Evolutionary conservation across 371 early-diverging fungal species (phyloP).

Genomic region (Rhizopus sp.): DNA sequence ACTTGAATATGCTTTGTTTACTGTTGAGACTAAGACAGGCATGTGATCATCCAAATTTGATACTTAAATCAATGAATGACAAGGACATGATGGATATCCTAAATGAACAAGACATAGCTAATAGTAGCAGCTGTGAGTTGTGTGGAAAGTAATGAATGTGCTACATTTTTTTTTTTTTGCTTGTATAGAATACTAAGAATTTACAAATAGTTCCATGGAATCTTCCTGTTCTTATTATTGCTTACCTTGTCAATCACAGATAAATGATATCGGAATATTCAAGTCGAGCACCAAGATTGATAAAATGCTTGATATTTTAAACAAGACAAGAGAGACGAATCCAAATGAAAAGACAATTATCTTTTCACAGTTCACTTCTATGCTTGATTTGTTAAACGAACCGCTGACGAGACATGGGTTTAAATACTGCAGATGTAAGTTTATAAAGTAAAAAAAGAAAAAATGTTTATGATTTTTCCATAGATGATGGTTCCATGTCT

Average conservation of each 20-base stretch:
- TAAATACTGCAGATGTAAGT: slow-evolving; percentile 60
- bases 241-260: slow-evolving; percentile 12
- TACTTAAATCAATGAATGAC: slow-evolving; percentile 68
- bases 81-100: slow-evolving; percentile 36
- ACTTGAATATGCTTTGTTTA: slow-evolving; percentile 59
- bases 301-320: slow-evolving; percentile 48
- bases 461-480: slow-evolving; percentile 30
- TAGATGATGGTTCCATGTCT: slow-evolving; percentile 55
- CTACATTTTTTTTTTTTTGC: not conserved
- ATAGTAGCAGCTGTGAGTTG: slow-evolving; percentile 27
- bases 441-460: slow-evolving; percentile 24
- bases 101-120: slow-evolving; percentile 1
- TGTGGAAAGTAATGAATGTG: slow-evolving; percentile 35
- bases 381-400: slow-evolving; percentile 75
- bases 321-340: slow-evolving; percentile 26
- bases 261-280: not conserved
- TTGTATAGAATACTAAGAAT: slow-evolving; percentile 6
- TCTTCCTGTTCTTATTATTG: slow-evolving; percentile 13
- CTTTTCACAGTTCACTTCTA: slow-evolving; percentile 86
- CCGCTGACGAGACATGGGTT: slow-evolving; percentile 60
- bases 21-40: slow-evolving; percentile 63
- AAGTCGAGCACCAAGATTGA: slow-evolving; percentile 53
- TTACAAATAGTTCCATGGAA: not conserved
- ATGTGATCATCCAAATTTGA: slow-evolving; percentile 78
- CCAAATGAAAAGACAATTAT: slow-evolving; percentile 74